Base-by-base conservation (phyloP, 2,329 filamentous ascomycete genomes). In the Sporothrix curviconia region DNA sequence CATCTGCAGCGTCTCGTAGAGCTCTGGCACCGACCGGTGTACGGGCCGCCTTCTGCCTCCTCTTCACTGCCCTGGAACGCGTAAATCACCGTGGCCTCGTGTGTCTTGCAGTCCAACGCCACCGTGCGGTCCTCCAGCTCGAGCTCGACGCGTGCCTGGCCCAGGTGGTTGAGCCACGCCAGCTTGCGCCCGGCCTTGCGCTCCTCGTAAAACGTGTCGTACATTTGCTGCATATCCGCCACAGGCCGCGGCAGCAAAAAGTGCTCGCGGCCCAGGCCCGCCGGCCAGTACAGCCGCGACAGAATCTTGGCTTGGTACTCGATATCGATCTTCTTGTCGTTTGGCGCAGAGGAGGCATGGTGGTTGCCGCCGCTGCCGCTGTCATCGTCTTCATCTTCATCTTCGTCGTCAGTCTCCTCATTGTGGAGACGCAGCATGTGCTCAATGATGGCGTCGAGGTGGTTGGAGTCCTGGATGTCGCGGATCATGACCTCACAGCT, bases 401-500 rank as follows among this genome's bases (percentile, higher is more conserved):
- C 15, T 19, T 6, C 42, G n/a, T n/a, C n/a, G n/a, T n/a, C n/a
- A 14, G 24, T 36, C 6, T 39, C 32, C 39, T 60, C 49, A 28
- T 49, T 37, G 55, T 65, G 52, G 50, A 77, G 65, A 7, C 71
- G 68, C 66, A 78, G 73, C 39, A 75, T 75, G 57, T 77, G 79
- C 42, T 83, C 77, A 47, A 96, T 83, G 12, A 80, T 75, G 7
- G 77, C 74, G 67, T 96, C 89, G 59, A 95, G 82, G 42, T 83
- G 80, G 60, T 80, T 79, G 1, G 91, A 95, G 66, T 96, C 92
- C 63, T 88, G 81, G 36, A 97, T 88, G 69, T 99, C 94, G 62
- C 87, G 89, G 58, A 99, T 82, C 94, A 99, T 99, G 66, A 99
- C 94, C 68, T 99, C 92, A 70, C 92, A 96, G 50, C 89, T 89